A percentile compares a stretch with the other conserved stretches of the same genome.
phyloP scores from a whole-genome alignment of 768 basidiomycete species.

The Mycena kentingensis region DNA sequence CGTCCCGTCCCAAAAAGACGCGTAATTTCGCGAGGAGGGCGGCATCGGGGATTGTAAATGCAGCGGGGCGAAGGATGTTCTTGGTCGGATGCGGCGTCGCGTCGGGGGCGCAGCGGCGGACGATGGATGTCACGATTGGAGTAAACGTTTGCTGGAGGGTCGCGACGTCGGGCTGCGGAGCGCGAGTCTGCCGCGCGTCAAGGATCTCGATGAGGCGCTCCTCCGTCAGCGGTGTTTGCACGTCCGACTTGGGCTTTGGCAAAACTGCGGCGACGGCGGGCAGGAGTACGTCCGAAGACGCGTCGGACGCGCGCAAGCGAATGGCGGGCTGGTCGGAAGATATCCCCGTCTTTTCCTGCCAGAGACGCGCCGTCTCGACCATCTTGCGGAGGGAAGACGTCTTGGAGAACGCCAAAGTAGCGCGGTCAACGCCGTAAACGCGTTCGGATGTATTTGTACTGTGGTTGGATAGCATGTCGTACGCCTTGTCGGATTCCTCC shows the following conservation, averaged over 20 bases:
- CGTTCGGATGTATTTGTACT: not conserved
- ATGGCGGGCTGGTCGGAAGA: not conserved
- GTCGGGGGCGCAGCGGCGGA: not conserved
- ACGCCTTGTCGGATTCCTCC: not conserved
- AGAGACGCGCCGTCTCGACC: not conserved
- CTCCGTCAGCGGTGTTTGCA: not conserved
- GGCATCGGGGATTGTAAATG: not conserved
- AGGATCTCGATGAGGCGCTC: not conserved
- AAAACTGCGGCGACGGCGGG: not conserved
- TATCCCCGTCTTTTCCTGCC: not conserved
- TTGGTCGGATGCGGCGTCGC: not conserved
- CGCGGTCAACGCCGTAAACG: constrained; percentile 1
- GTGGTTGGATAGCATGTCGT: not conserved
- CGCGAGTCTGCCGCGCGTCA: not conserved
- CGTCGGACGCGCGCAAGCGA: not conserved
- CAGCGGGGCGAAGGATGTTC: not conserved
- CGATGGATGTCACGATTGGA: not conserved
- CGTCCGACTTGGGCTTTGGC: no score
- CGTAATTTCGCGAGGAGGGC: not conserved
- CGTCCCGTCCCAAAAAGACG: not conserved
- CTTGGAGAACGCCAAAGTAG: not conserved
- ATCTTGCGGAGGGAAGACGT: not conserved
- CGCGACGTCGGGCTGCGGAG: not conserved
- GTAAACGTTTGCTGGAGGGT: not conserved
- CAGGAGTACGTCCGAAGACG: not conserved